Evolutionary conservation across 345 rosid species (phyloP).

Genomic region (Litchi chinensis): DNA sequence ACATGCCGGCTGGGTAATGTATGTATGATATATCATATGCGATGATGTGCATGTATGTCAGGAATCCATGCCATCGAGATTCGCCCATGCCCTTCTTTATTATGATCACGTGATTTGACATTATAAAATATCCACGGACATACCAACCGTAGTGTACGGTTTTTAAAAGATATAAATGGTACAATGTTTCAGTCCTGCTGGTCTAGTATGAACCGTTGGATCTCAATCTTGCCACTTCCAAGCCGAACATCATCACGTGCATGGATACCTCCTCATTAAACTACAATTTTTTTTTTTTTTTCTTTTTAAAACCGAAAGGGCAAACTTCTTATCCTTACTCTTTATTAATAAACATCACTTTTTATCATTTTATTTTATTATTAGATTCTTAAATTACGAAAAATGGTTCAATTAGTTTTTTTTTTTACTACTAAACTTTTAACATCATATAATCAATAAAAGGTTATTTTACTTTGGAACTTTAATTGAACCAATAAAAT

Average conservation of each 20-base stretch:
- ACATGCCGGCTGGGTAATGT: not conserved
- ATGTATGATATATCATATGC: too few relatives aligned
- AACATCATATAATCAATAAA: too few relatives aligned
- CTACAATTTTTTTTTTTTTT: too few relatives aligned
- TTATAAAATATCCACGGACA: not conserved
- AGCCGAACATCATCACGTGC: constrained; percentile 29
- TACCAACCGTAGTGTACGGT: not conserved
- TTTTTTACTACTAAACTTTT: too few relatives aligned
- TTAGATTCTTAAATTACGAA: too few relatives aligned
- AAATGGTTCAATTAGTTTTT: too few relatives aligned
- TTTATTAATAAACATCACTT: too few relatives aligned
- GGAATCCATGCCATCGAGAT: not conserved
- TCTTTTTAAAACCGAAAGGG: too few relatives aligned
- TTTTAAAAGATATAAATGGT: constrained; percentile 3
- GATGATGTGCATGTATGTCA: constrained; percentile 1
- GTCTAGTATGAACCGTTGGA: constrained; percentile 14
- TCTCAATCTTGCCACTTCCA: not conserved
- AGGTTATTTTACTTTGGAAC: too few relatives aligned
- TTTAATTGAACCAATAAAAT: too few relatives aligned
- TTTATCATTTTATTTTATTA: too few relatives aligned
- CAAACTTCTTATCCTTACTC: too few relatives aligned
- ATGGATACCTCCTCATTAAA: not conserved
- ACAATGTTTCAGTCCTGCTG: constrained; percentile 13
- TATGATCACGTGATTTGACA: constrained; percentile 17
- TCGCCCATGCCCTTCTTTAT: not conserved